Percentiles rank a stretch among this genome's conserved stretches.
phyloP scores from a whole-genome alignment of 257 asterid species.

The Plectranthus barbatus region DNA sequence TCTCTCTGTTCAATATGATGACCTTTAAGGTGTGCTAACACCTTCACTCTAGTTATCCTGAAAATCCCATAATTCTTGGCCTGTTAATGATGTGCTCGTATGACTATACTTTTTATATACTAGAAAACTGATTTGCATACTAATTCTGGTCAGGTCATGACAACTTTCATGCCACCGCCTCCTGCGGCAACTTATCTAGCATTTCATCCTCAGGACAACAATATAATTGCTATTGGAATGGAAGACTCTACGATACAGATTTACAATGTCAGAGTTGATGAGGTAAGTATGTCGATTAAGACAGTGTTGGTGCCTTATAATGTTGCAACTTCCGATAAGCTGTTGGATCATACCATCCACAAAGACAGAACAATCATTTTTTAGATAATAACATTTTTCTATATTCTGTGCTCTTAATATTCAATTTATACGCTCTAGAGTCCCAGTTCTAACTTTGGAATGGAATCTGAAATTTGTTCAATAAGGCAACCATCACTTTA shows the following conservation, averaged over 20 bases:
- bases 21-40: conserved; percentile 66
- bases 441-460: background rate
- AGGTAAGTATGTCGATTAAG: conserved; percentile 40
- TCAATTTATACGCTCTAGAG: background rate
- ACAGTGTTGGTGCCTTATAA: background rate
- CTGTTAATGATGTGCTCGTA: background rate
- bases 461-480: background rate
- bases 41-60: background rate
- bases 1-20: conserved; percentile 98
- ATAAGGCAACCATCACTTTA: background rate
- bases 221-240: conserved; percentile 90
- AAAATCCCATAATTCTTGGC: background rate
- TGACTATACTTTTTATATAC: background rate
- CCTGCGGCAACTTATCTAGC: conserved; percentile 94
- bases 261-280: conserved; percentile 92
- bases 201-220: conserved; percentile 95
- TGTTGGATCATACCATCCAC: too few relatives aligned
- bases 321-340: too few relatives aligned
- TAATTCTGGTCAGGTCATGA: conserved; percentile 66
- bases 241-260: conserved; percentile 86
- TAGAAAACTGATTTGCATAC: conserved; percentile 12
- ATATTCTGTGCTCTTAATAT: too few relatives aligned
- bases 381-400: too few relatives aligned
- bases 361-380: too few relatives aligned
- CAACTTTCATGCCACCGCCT: conserved; percentile 97